Conservation (phyloP, 2,329 filamentous ascomycete species). For the Fusarium luffae region DNA sequence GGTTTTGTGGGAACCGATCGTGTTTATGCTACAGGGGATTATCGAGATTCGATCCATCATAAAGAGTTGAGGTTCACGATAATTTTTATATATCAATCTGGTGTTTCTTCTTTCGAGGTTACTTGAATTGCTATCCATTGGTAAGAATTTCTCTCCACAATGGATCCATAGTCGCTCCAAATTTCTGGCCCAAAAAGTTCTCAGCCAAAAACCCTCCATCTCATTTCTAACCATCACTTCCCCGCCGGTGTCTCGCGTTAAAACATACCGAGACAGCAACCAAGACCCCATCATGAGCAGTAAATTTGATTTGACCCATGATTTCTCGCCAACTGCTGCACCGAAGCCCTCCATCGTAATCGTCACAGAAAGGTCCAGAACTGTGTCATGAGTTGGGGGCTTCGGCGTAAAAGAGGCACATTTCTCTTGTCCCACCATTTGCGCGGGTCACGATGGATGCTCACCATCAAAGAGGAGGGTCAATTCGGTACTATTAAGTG, state of each 20-base stretch:
- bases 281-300: slow-evolving; percentile 13
- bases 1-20: slow-evolving; percentile 27
- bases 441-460: slow-evolving; percentile 35
- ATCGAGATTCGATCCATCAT: neutral
- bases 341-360: slow-evolving; percentile 4
- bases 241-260: slow-evolving; percentile 43
- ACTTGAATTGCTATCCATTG: neutral
- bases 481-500: slow-evolving; percentile 37
- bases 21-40: neutral
- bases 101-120: neutral
- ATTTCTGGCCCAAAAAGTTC: neutral
- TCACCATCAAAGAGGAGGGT: slow-evolving; percentile 21
- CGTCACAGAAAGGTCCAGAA: slow-evolving; percentile 1
- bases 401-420: slow-evolving; percentile 15
- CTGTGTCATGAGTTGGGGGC: slow-evolving; percentile 2
- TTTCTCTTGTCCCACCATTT: slow-evolving; percentile 31
- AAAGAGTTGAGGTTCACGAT: slow-evolving; percentile 5
- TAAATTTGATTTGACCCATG: slow-evolving; percentile 16
- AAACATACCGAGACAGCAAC: slow-evolving; percentile 38
- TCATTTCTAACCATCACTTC: slow-evolving; percentile 12
- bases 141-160: neutral
- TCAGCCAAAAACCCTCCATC: slow-evolving; percentile 3
- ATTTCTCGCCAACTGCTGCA: slow-evolving; percentile 10
- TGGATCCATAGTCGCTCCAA: neutral
- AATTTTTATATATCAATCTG: neutral